These are phyloP conservation scores for Xylariaceae sp. DNA, from an alignment of 2,329 filamentous ascomycete species.

Conservation along the genomic window DNA sequence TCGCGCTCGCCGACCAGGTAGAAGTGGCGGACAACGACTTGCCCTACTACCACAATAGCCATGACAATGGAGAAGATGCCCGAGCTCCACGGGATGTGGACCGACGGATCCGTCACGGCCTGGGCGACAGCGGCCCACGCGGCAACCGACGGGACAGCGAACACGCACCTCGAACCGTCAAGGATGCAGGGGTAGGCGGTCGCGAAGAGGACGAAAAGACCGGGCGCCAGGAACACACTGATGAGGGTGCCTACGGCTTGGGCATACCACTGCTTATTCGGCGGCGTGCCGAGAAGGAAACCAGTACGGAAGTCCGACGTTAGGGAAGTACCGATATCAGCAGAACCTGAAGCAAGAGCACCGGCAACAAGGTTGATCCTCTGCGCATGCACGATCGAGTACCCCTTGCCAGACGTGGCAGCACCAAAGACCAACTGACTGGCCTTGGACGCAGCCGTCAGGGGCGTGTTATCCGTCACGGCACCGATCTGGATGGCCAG, in stretches of 20 bases:
- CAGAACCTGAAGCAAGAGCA: constrained; percentile 52
- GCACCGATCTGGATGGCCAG: constrained; percentile 58
- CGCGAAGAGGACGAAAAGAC: constrained; percentile 64
- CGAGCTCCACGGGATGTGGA: constrained; percentile 51
- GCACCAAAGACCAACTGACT: constrained; percentile 65
- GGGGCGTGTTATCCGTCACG: constrained; percentile 58
- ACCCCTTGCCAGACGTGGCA: constrained; percentile 54
- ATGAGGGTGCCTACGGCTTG: constrained; percentile 60
- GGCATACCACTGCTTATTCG: constrained; percentile 62
- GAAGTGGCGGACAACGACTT: constrained; percentile 53
- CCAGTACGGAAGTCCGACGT: constrained; percentile 64
- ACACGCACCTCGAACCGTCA: constrained; percentile 49
- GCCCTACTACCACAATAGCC: constrained; percentile 46
- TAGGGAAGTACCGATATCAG: constrained; percentile 50
- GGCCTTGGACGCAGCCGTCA: constrained; percentile 64
- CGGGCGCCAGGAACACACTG: constrained; percentile 63
- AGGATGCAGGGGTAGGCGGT: constrained; percentile 66
- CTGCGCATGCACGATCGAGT: constrained; percentile 50
- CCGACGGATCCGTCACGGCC: constrained; percentile 54
- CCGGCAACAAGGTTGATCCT: constrained; percentile 63
- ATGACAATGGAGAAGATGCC: constrained; percentile 57
- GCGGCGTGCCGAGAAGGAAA: constrained; percentile 62
- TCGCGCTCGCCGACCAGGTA: constrained; percentile 49
- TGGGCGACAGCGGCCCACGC: constrained; percentile 64
- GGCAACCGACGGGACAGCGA: constrained; percentile 58